A percentile compares a stretch with the other conserved stretches of the same genome.
phyloP scores from a whole-genome alignment of 371 early-diverging fungal species.

The Mucor saturninus region DNA sequence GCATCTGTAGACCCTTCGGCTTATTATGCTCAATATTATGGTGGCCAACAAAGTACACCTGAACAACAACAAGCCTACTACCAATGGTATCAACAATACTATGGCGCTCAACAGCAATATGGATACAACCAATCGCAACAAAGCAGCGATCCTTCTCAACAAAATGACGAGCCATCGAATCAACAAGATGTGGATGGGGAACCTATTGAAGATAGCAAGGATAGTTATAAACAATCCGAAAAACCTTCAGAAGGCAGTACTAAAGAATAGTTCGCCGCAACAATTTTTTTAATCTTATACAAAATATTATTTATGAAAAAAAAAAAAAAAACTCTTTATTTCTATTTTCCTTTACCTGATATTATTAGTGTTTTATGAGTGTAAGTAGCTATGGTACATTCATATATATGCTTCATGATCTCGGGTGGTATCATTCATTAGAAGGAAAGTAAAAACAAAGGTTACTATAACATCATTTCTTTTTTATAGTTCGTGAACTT shows the following conservation, averaged over 20 bases:
- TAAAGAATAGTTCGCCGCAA: neutral
- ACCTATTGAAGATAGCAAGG: slow-evolving; percentile 8
- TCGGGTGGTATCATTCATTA: no score
- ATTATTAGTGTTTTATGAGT: no score
- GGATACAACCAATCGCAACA: slow-evolving; percentile 11
- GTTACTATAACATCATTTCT: no score
- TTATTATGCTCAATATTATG: slow-evolving; percentile 48
- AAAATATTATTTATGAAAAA: no score
- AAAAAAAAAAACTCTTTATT: no score
- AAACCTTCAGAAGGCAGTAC: neutral
- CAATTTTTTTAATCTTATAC: no score
- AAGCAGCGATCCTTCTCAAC: slow-evolving; percentile 5
- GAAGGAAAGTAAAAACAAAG: no score
- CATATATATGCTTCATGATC: no score
- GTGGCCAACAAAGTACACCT: slow-evolving; percentile 30
- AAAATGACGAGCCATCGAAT: slow-evolving; percentile 1
- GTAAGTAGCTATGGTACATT: no score
- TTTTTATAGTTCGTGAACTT: no score
- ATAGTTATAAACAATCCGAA: neutral
- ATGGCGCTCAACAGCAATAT: slow-evolving; percentile 28
- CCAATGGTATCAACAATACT: slow-evolving; percentile 57
- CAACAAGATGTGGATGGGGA: slow-evolving; percentile 16
- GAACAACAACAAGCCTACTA: slow-evolving; percentile 49
- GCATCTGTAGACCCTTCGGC: slow-evolving; percentile 21
- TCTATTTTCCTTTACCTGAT: no score